Base-by-base conservation (phyloP, 2,329 filamentous ascomycete species). In the Venturia oleaginea region DNA sequence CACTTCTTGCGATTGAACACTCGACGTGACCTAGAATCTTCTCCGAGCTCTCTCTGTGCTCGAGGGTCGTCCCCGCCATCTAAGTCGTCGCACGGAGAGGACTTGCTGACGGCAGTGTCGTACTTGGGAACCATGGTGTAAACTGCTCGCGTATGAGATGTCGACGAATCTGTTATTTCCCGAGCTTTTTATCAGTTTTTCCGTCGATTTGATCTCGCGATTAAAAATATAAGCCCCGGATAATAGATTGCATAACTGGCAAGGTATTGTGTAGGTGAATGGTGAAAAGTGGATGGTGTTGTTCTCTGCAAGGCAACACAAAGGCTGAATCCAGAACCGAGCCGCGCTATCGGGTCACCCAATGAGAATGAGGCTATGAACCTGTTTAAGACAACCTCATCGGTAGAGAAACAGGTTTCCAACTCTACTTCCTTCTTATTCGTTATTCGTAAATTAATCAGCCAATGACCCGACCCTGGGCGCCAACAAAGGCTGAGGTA, bases 71-170 rank as follows among this genome's bases (percentile, higher is more conserved):
- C 34, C 3, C 32, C 38, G 3, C 24, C 34, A 40, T 38, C 24
- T 3, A 22, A 22, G 11, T 34, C 40, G 17, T 62, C 38, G 8
- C 15, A 42, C 11, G 38, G n/a, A 30, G 43, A 17, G 15, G 43
- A 42, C 32, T 5, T 37, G n/a, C 15, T 19, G 32, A 51, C 13
- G 2, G 30, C 10, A 17, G 38, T 43, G 17, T 62, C 60, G 24
- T 62, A 22, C n/a, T 62, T 51, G 10, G 60, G 60, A 46, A 62
- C 40, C 60, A 51, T 51, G 3, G 24, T 62, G 40, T 51, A 62
- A n/a, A 24, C 40, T 30, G 40, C 43, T 17, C 60, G 60, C 24
- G 38, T 17, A 1, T n/a, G 37, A 22, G 42, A 51, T 4, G 60
- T 32, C 15, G 32, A 42, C 27, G 57, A 40, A 17, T 17, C 34